Conservation (phyloP, 768 basidiomycete species). For the Suillus decipiens region DNA sequence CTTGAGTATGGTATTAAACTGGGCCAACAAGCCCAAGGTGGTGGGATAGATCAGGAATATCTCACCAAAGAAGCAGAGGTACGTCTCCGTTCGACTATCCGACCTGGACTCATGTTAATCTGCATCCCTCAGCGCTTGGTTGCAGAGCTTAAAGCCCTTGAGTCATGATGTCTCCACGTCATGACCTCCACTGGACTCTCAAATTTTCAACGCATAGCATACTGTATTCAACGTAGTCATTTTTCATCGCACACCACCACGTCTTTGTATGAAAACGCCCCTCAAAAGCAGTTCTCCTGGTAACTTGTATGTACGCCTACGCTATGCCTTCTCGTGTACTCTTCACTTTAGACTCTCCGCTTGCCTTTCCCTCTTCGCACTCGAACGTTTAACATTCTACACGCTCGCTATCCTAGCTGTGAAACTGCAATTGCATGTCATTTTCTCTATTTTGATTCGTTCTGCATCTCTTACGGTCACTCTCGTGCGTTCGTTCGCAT, state of each 20-base stretch:
- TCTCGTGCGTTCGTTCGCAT: conserved; percentile 3
- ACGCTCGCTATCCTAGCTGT: conserved; percentile 29
- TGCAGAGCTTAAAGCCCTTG: conserved; percentile 57
- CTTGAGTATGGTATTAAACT: conserved; percentile 70
- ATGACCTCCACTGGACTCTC: conserved; percentile 6
- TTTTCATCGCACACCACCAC: conserved; percentile 23
- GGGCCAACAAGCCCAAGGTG: conserved; percentile 42
- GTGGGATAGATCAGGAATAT: conserved; percentile 46
- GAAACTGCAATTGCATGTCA: conserved; percentile 12
- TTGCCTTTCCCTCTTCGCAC: conserved; percentile 10
- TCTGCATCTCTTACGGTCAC: conserved; percentile 4
- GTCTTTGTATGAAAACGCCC: conserved; percentile 30
- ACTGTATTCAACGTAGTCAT: conserved; percentile 29
- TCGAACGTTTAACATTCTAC: conserved; percentile 27
- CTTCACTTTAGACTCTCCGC: conserved; percentile 2
- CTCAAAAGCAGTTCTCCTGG: conserved; percentile 22
- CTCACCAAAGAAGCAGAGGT: conserved; percentile 62
- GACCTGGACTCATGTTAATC: conserved; percentile 6
- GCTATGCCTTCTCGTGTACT: conserved; percentile 16
- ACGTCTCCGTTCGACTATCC: conserved; percentile 16
- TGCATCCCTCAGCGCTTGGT: conserved; percentile 53
- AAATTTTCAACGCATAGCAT: conserved; percentile 20
- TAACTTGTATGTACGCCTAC: conserved; percentile 33
- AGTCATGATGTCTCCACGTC: conserved; percentile 29
- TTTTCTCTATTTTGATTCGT: conserved; percentile 5